Evolutionary conservation across 1,284 basidiomycete species (phyloP), one percentile per base, ranked within the genome.

Genomic region (Heliocybe sulcata): DNA sequence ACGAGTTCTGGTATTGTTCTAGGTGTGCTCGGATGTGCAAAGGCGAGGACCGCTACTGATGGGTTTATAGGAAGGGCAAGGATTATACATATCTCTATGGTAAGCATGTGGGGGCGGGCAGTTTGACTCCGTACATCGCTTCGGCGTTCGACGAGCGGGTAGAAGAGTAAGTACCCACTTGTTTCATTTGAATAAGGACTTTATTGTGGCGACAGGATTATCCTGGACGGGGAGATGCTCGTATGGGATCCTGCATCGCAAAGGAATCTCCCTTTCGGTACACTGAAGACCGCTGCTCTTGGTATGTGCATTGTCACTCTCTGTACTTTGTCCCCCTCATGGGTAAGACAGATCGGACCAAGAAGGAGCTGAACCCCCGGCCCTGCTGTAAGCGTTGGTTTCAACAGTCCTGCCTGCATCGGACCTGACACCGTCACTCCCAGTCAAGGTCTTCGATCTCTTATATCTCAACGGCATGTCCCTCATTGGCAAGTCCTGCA

Each of bases 151-250:
- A 90, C 61, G 65, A 77, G 1, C 79, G 85, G 2, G 79, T 97
- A 2, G 80, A 88, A 10, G 87, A 93, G 93, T 94, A 61, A 61
- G 91, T 72, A 12, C 27, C 6, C 16, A 2, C 29, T 11, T 52
- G 35, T 55, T 38, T 14, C 23, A 23, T n/a, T 20, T 19, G 6
- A 3, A 27, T 14, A 49, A 55, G 52, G 10, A 63, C 55, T 47
- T 53, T 22, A 8, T 38, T 35, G 57, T 57, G 23, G 55, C 1
- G 45, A 3, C 57, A 96, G 94, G 52, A 85, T 94, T 61, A 92
- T 98, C 47, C 72, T 98, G 16, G 94, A 98, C 61, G 94, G 95
- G 0, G 95, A 98, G 68, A 97, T 98, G 94, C 73, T 98, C 45
- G 95, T 95, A 2, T 97, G 91, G 90, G 94, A 98, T 67, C 94